These are phyloP conservation scores for Scheffersomyces segobiensis DNA, from an alignment of 1,139 yeast species.

Conservation along the genomic window DNA sequence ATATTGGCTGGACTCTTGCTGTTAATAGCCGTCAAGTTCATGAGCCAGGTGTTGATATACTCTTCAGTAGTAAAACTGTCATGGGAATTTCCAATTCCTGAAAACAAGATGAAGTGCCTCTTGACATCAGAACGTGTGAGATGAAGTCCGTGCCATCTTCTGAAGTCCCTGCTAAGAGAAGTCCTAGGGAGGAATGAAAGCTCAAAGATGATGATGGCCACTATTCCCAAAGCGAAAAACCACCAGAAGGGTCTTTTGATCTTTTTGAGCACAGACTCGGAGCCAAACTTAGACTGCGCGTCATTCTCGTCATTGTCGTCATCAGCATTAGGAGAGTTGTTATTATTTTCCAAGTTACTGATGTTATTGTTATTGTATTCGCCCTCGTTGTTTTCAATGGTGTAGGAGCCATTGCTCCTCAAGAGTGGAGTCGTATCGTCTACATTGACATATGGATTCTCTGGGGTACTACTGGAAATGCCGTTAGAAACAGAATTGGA, in stretches of 20 bases:
- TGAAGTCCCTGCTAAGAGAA: slow-evolving; percentile 78
- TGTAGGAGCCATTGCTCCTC: neutral
- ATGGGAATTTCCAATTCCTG: slow-evolving; percentile 26
- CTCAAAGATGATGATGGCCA: slow-evolving; percentile 57
- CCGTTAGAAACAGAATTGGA: neutral
- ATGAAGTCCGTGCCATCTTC: slow-evolving; percentile 68
- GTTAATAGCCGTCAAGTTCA: slow-evolving; percentile 14
- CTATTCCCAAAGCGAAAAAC: slow-evolving; percentile 53
- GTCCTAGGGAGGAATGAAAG: slow-evolving; percentile 84
- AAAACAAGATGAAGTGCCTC: slow-evolving; percentile 33
- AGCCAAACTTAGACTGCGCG: slow-evolving; percentile 2
- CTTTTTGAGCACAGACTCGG: neutral
- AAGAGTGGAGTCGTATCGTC: slow-evolving; percentile 1
- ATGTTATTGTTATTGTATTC: neutral
- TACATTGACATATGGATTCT: slow-evolving; percentile 1
- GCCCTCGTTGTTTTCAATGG: neutral
- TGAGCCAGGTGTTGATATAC: slow-evolving; percentile 25
- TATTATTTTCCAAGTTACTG: slow-evolving; percentile 1
- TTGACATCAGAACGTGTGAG: slow-evolving; percentile 66
- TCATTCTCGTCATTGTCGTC: slow-evolving; percentile 3
- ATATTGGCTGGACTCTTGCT: slow-evolving; percentile 20
- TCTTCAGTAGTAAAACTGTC: slow-evolving; percentile 29
- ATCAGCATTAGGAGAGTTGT: neutral
- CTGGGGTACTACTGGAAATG: neutral
- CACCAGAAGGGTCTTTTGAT: slow-evolving; percentile 38